Evolutionary conservation across 352 stramenopile genomes (phyloP), one percentile per base, ranked within the genome.

Genomic region (Aphanomyces cochlioides): DNA sequence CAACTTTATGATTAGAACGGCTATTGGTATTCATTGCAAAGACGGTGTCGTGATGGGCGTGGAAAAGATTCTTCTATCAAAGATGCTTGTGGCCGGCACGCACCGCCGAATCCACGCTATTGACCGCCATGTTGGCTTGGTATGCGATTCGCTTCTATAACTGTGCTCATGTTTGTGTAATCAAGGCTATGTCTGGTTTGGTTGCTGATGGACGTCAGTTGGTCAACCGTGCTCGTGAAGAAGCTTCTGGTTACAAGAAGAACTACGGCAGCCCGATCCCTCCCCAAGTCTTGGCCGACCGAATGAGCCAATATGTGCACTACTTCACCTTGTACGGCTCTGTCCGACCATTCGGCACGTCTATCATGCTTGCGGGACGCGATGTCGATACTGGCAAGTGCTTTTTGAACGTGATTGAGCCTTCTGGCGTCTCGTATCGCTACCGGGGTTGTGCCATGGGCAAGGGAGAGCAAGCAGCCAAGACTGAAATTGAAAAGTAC

Each of bases 401-500:
- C 34, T 89, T 87, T 69, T 77, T 98, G 58, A 94, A 98, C 81
- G 85, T 97, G 75, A 83, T 98, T 47, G 93, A 98, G 73, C 90
- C 92, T 3, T 98, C 97, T 71, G 87, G 97, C 67, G 85, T 93
- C 39, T 91, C 85, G 40, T 91, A 92, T 75, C 94, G 94, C 75
- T 99, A 98, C 81, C 98, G 96, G 73, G 97, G 96, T 21, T 97
- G 90, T 59, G 96, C 97, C 1, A 90, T 98, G 45, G 97, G 97
- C 67, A 99, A 99, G 84, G 97, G 97, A 50, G 89, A 97, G 73
- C 96, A 99, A 78, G 92, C 93, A 17, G 97, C 97, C 63, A 99
- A 99, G 85, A 99, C 97, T 71, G 97, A 99, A 82, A 97, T 99
- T 71, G 97, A 99, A 77, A 99, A 98, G 82, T 85, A 98, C 77